Conservation (phyloP, 169 alveolate genomes). For the Plasmodium chabaudi region DNA sequence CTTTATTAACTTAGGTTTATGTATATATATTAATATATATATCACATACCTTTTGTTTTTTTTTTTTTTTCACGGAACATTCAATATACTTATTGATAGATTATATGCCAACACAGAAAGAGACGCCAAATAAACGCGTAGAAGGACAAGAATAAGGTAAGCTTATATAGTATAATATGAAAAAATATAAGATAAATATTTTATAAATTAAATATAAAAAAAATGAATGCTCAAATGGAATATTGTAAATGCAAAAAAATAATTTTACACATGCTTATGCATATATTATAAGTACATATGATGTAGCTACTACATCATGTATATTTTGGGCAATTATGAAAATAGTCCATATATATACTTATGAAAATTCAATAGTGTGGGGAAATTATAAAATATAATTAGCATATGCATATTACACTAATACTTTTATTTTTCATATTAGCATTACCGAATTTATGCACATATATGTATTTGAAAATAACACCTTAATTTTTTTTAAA, state of each 20-base stretch:
- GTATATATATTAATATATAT: not conserved
- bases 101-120: constrained; percentile 32
- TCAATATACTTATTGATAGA: constrained; percentile 11
- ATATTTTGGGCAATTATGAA: no score
- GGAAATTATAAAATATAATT: no score
- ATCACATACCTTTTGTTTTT: constrained; percentile 8
- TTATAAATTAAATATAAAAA: not conserved
- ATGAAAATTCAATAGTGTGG: no score
- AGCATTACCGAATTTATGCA: no score
- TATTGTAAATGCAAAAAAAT: not conserved
- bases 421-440: no score
- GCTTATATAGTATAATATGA: not conserved
- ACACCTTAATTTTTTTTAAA: no score
- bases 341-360: no score
- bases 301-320: no score
- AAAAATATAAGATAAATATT: not conserved
- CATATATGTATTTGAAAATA: no score
- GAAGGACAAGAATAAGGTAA: constrained; percentile 25
- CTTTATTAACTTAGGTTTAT: constrained; percentile 7
- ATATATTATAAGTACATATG: no score
- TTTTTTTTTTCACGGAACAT: constrained; percentile 16
- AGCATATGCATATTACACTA: no score
- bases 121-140: constrained; percentile 11
- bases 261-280: no score
- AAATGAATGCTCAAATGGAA: constrained; percentile 3